phyloP scores from a whole-genome alignment of 257 asterid genomes.

The Ligustrum vulgare region DNA sequence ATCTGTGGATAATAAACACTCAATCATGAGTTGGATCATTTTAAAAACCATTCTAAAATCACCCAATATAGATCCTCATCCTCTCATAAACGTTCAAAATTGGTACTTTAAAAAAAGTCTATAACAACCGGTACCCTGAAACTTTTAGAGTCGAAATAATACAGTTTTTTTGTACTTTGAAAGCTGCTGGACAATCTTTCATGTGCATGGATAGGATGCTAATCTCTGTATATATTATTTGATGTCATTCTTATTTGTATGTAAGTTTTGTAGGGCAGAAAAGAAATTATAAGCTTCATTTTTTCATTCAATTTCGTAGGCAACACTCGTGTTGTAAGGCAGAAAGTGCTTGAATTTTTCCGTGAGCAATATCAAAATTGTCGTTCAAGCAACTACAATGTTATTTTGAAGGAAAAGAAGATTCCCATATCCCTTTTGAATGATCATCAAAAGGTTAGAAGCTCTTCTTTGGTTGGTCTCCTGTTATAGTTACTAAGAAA shows the following conservation, averaged over 20 bases:
- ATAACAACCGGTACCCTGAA: too few relatives aligned
- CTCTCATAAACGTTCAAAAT: too few relatives aligned
- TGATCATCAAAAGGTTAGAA: constrained; percentile 82
- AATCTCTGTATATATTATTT: constrained; percentile 4
- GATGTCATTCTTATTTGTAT: background rate
- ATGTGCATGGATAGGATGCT: constrained; percentile 9
- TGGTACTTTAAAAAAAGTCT: too few relatives aligned
- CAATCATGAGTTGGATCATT: too few relatives aligned
- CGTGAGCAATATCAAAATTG: constrained; percentile 77
- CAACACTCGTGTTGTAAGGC: constrained; percentile 81
- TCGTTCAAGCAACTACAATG: constrained; percentile 82
- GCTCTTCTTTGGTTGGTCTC: background rate
- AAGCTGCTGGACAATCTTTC: background rate
- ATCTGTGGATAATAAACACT: too few relatives aligned
- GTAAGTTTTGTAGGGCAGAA: background rate
- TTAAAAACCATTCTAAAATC: too few relatives aligned
- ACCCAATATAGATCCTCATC: too few relatives aligned
- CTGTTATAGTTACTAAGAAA: constrained; percentile 5
- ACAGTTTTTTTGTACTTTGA: background rate
- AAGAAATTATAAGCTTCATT: background rate
- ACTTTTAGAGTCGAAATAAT: background rate
- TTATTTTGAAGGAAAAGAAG: constrained; percentile 86
- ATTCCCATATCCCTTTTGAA: constrained; percentile 85
- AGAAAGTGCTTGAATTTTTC: constrained; percentile 80
- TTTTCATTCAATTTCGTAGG: constrained; percentile 38